phyloP scores from a whole-genome alignment of 2,329 filamentous ascomycete species.

The Paracamarosporium sp. region DNA sequence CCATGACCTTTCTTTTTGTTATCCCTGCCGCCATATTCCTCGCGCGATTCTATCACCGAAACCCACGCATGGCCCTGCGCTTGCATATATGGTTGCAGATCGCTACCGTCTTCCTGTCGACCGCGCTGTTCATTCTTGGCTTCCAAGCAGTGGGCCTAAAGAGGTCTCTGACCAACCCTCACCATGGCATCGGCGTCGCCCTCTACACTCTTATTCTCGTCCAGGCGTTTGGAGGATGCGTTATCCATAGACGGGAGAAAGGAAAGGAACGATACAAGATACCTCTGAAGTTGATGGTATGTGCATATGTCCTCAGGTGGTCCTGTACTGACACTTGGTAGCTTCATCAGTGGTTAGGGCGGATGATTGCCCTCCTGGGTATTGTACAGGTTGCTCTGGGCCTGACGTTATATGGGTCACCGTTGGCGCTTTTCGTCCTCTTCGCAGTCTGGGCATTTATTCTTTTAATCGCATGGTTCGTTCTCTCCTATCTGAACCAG shows the following conservation, averaged over 20 bases:
- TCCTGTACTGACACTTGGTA: conserved; percentile 52
- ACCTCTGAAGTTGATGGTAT: conserved; percentile 65
- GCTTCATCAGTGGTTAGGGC: conserved; percentile 88
- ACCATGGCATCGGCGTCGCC: conserved; percentile 83
- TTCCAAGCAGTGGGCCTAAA: conserved; percentile 79
- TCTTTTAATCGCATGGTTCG: conserved; percentile 77
- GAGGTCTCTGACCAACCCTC: conserved; percentile 77
- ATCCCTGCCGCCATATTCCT: conserved; percentile 77
- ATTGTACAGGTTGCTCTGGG: conserved; percentile 89
- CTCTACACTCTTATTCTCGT: conserved; percentile 76
- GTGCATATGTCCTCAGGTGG: conserved; percentile 14
- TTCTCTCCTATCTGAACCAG: conserved; percentile 75
- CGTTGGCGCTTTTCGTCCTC: conserved; percentile 82
- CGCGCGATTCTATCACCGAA: conserved; percentile 72
- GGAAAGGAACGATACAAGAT: conserved; percentile 60
- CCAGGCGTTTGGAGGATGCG: conserved; percentile 72
- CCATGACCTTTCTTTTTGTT: conserved; percentile 75
- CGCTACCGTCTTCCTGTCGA: conserved; percentile 70
- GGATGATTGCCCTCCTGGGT: conserved; percentile 78
- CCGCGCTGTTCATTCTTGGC: conserved; percentile 75
- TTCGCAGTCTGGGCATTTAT: conserved; percentile 80
- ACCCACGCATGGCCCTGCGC: conserved; percentile 67
- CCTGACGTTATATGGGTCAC: conserved; percentile 89
- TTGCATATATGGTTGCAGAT: conserved; percentile 79
- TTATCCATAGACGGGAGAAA: conserved; percentile 64